Conservation (phyloP, 1,284 basidiomycete genomes). For the Malassezia sympodialis region DNA sequence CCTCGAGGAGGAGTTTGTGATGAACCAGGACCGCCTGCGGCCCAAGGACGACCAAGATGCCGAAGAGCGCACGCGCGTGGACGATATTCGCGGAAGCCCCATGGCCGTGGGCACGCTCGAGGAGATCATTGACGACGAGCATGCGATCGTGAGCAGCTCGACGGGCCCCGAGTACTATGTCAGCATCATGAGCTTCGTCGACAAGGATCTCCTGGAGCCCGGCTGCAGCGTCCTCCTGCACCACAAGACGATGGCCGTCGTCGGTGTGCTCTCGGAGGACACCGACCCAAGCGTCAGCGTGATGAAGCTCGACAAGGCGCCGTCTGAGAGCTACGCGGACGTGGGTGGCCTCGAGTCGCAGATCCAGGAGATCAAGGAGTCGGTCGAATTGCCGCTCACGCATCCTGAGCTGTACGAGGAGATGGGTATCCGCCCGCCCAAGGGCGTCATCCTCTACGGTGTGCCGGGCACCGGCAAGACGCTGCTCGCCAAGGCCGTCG, state of each 20-base stretch:
- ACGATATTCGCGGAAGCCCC: constrained; percentile 85
- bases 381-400: constrained; percentile 91
- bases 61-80: constrained; percentile 85
- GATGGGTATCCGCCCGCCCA: constrained; percentile 98
- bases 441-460: constrained; percentile 97
- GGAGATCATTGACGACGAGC: constrained; percentile 99
- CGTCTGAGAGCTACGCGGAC: constrained; percentile 96
- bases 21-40: constrained; percentile 67
- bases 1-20: constrained; percentile 93
- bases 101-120: constrained; percentile 96
- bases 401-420: constrained; percentile 98
- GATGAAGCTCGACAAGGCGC: constrained; percentile 92
- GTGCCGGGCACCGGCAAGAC: constrained; percentile 98
- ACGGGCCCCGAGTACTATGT: constrained; percentile 97
- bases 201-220: constrained; percentile 95
- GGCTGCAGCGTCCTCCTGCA: constrained; percentile 90
- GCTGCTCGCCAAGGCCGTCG: constrained; percentile 91
- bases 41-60: constrained; percentile 83
- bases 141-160: constrained; percentile 90
- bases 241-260: constrained; percentile 89
- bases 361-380: constrained; percentile 99
- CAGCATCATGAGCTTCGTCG: constrained; percentile 95
- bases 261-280: constrained; percentile 92
- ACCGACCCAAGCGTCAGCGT: constrained; percentile 95
- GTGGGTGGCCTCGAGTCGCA: constrained; percentile 92